Base-by-base conservation (phyloP, 768 basidiomycete species). In the Paxillus involutus region DNA sequence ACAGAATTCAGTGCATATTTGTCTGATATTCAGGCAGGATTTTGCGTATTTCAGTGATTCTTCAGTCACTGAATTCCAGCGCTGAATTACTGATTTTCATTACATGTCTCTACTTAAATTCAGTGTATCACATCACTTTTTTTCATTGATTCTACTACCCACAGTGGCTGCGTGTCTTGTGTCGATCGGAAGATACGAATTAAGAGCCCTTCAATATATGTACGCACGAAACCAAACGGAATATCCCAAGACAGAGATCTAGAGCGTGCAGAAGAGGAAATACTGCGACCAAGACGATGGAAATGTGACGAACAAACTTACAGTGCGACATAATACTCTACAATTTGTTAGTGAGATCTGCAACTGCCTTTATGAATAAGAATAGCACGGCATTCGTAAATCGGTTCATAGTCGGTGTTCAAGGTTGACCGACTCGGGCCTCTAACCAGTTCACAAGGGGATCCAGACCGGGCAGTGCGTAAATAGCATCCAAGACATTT, bases 401-500 rank as follows among this genome's bases (percentile, higher is more conserved):
- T 50, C 1, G 41, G 39, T 50, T 51, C 50, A 63, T 55, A 48
- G 54, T 70, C 68, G 68, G 57, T 55, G 48, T 1, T 60, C 60
- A 3, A 5, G 33, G 17, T 32, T 49, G 40, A 24, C 53, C 42
- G 3, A 70, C 37, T 26, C 58, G 61, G 36, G 47, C 51, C 21
- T 80, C 77, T 43, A 85, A 61, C 83, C 83, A 85, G 35, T 71
- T 69, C n/a, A 71, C 64, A 6, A 82, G 39, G 41, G 42, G 56
- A 58, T 77, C 74, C 3, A 52, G 52, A 32, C 65, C 59, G 6
- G 67, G 64, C 43, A 67, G 66, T 21, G 55, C 58, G 19, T 69
- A 72, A 35, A 90, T 69, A 21, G 74, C 73, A 32, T 85, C 77
- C 33, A 84, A 69, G 39, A 89, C 74, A 21, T 79, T 79, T 62